Evolutionary conservation across 2,329 filamentous ascomycete species (phyloP), one percentile per base, ranked within the genome.

Genomic region (Hymenoscyphus repandus): DNA sequence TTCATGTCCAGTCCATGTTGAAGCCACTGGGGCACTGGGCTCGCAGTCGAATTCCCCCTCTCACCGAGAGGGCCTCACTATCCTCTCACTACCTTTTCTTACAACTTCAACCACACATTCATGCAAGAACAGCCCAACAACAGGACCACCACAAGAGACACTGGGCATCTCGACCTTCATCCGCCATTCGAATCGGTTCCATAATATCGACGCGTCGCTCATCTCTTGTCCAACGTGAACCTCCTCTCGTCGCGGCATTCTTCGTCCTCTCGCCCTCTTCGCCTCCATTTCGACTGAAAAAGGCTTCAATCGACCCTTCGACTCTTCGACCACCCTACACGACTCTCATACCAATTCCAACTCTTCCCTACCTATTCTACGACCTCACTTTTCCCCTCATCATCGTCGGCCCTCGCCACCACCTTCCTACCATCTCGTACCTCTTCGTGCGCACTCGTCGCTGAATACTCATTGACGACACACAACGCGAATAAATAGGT

Each of bases 401-500:
- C 39, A 48, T 33, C 17, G 6, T 39, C 20, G 7, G 30, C 39
- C 38, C n/a, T 31, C 17, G 34, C 32, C 32, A 30, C 36, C 36
- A 12, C 12, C 39, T 38, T 39, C 39, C 27, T 4, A 27, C 22
- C 22, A 4, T 7, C 22, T 27, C 22, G 22, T 27, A 4, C 7
- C 22, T 27, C 22, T 4, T 44, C 39, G 22, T 40, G 40, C 40
- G 18, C 33, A 18, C 44, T 34, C 49, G 38, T 27, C 31, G 22
- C 53, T 52, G 53, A 61, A 55, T 56, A 49, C 43, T 34, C 50
- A 45, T 27, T 49, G 47, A 49, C 52, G 47, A 49, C 45, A 42
- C 46, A 50, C 43, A 45, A 45, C n/a, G 40, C 49, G 31, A 34
- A 50, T 38, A 34, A 38, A 41, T 36, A 47, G 40, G 33, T 38